A percentile compares a stretch with the other conserved stretches of the same genome.
Conservation (phyloP, 768 basidiomycete genomes). For the Leccinum broughii region DNA sequence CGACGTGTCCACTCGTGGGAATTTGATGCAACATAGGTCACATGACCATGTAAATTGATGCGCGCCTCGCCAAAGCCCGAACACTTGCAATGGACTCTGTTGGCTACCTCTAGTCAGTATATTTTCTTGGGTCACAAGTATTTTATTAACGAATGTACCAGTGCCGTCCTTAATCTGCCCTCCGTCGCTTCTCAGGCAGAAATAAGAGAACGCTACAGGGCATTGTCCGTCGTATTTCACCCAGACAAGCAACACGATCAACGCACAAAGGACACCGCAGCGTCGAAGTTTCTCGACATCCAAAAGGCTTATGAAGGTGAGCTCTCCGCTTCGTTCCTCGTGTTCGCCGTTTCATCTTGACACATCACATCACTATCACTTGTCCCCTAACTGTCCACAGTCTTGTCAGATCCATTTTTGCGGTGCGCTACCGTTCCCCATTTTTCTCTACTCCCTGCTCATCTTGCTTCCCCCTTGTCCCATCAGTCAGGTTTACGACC, state of each 20-base stretch:
- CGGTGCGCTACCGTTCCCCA: constrained; percentile 43
- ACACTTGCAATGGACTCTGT: not conserved
- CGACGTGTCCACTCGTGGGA: constrained; percentile 34
- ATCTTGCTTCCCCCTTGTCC: constrained; percentile 11
- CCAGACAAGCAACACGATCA: constrained; percentile 79
- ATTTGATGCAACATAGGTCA: constrained; percentile 15
- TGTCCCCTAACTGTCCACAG: constrained; percentile 35
- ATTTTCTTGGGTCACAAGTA: not conserved
- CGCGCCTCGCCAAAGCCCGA: not conserved
- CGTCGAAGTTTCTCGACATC: constrained; percentile 68
- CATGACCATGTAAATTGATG: constrained; percentile 16
- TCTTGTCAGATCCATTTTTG: constrained; percentile 71
- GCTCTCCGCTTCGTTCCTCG: constrained; percentile 7
- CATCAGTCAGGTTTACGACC: constrained; percentile 70
- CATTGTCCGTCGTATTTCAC: constrained; percentile 77
- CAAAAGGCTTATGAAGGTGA: constrained; percentile 83
- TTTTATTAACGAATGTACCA: not conserved
- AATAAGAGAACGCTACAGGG: constrained; percentile 71
- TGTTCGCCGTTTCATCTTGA: not conserved
- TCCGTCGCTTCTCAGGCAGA: constrained; percentile 62
- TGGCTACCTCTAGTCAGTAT: constrained; percentile 33
- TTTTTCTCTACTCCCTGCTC: constrained; percentile 6
- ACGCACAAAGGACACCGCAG: constrained; percentile 55
- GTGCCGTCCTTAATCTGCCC: constrained; percentile 71
- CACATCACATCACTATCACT: not conserved